Conservation (phyloP, 495 filamentous ascomycete genomes). For the Parachaetomium inaequale region DNA sequence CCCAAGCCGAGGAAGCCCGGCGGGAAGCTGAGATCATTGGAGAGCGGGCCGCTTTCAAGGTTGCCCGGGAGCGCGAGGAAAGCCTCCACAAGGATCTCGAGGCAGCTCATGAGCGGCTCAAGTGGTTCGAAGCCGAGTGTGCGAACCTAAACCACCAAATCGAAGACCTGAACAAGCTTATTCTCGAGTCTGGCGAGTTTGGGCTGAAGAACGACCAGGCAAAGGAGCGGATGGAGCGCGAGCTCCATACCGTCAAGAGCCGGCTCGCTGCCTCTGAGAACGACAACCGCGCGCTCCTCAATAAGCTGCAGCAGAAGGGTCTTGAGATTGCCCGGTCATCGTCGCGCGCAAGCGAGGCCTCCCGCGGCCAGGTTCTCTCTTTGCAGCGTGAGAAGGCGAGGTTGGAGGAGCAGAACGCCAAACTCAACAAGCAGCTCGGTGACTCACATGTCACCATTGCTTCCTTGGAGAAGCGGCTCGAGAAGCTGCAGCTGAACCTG, state of each 20-base stretch:
- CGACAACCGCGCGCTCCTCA: slow-evolving; percentile 90
- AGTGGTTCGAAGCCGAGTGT: slow-evolving; percentile 72
- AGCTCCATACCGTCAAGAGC: slow-evolving; percentile 89
- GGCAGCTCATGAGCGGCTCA: slow-evolving; percentile 62
- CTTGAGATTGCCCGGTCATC: slow-evolving; percentile 90
- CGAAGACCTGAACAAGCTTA: slow-evolving; percentile 75
- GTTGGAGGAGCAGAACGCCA: slow-evolving; percentile 78
- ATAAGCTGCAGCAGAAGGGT: slow-evolving; percentile 97
- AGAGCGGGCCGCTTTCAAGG: slow-evolving; percentile 72
- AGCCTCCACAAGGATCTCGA: slow-evolving; percentile 76
- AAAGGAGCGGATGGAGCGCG: slow-evolving; percentile 86
- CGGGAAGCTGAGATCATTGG: slow-evolving; percentile 74
- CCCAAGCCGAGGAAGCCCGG: slow-evolving; percentile 78
- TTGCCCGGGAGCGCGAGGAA: slow-evolving; percentile 77
- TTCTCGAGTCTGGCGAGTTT: slow-evolving; percentile 84
- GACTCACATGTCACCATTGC: slow-evolving; percentile 82
- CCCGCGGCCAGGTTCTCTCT: slow-evolving; percentile 68
- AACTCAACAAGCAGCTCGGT: slow-evolving; percentile 77
- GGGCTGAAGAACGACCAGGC: slow-evolving; percentile 84
- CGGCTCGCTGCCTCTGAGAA: slow-evolving; percentile 91
- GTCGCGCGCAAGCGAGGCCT: slow-evolving; percentile 79
- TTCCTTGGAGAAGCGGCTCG: slow-evolving; percentile 90
- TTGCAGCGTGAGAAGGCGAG: slow-evolving; percentile 83
- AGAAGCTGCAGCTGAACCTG: slow-evolving; percentile 82
- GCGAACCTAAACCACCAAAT: slow-evolving; percentile 68